phyloP scores from a whole-genome alignment of 352 stramenopile genomes.

The Phytophthora pistaciae region DNA sequence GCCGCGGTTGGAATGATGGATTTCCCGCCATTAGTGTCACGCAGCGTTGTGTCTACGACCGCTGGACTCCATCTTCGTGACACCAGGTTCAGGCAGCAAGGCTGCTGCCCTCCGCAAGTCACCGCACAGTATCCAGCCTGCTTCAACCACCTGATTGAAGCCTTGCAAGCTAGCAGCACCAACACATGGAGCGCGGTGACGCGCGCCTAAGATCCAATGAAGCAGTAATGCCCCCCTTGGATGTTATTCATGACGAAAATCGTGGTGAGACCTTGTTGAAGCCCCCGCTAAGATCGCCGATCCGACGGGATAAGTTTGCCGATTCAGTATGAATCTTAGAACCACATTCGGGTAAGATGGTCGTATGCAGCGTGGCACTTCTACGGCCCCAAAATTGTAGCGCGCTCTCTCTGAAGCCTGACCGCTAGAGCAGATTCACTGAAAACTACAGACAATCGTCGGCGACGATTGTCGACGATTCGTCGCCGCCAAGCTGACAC shows the following conservation, averaged over 20 bases:
- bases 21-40: constrained; percentile 25
- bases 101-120: not conserved
- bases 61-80: not conserved
- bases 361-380: constrained; percentile 7
- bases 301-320: constrained; percentile 6
- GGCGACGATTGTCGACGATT: too few species aligned
- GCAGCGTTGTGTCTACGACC: constrained; percentile 9
- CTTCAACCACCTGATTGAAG: constrained; percentile 4
- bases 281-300: constrained; percentile 3
- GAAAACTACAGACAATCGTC: too few species aligned
- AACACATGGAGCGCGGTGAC: not conserved
- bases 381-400: constrained; percentile 21
- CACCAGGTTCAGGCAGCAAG: too few species aligned
- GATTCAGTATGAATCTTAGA: not conserved
- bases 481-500: too few species aligned
- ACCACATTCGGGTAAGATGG: not conserved
- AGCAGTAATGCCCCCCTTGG: not conserved
- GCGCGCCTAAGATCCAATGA: constrained; percentile 4
- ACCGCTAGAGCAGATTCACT: not conserved
- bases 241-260: constrained; percentile 23
- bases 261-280: constrained; percentile 17
- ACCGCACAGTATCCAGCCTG: not conserved
- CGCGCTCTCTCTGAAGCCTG: constrained; percentile 2
- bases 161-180: not conserved
- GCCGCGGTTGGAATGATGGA: not conserved